Base-by-base conservation (phyloP, 306 rosid species). In the Cyamopsis tetragonoloba region DNA sequence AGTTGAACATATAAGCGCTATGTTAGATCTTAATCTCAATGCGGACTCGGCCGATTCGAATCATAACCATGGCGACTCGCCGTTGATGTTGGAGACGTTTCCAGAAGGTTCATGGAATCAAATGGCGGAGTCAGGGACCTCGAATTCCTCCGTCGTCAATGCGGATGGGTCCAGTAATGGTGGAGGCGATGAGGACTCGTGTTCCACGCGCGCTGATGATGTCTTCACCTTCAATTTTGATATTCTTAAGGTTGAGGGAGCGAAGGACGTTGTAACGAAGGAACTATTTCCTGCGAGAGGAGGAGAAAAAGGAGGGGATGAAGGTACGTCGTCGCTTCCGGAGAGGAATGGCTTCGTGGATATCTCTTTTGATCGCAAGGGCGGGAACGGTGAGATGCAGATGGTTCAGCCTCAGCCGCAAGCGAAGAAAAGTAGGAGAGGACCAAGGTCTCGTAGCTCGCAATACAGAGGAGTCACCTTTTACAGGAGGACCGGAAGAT, bases 371-470 rank as follows among this genome's bases (percentile, higher is more conserved):
- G 75, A 77, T 62, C 80, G 72, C 15, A 15, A 49, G 7, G 72
- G 74, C 39, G 81, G 65, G n/a, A 28, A 84, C 24, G 71, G 71
- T 24, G 87, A 79, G 78, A 56, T 56, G 68, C 79, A 78, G 78
- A 20, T 65, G 77, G 68, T 80, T 70, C 79, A 66, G 28, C 38
- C 50, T 47, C 85, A 70, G 68, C 76, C 24, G 37, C 86, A 65
- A 68, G 84, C 66, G 70, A 89, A 85, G 85, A 92, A 53, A 18
- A 30, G 59, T 51, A 15, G 77, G 77, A 86, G 99, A 53, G 99
- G 99, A 43, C 99, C 99, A 20, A 90, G 96, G 96, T 93, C 99
- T 49, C 85, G 99, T 41, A 93, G 97, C 75, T 93, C 99, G 54
- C 99, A 93, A 84, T 93, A 93, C 74, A 75, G 99, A 77, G 99